phyloP scores from a whole-genome alignment of 306 rosid species.

The Glycine tomentella region DNA sequence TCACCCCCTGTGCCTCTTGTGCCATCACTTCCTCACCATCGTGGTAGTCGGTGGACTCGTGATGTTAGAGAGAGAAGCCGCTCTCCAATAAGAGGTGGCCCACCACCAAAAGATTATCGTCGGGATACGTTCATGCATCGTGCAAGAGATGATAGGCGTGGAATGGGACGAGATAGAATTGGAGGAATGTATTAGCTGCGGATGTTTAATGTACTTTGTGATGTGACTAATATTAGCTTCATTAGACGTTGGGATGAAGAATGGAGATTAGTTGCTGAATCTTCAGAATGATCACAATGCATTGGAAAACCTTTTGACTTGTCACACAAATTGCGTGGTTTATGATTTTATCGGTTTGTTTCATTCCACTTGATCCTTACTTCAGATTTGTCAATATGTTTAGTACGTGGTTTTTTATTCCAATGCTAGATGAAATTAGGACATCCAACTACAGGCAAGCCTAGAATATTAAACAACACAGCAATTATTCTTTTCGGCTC shows the following conservation, averaged over 20 bases:
- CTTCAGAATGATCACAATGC: neutral
- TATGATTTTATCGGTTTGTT: slow-evolving; percentile 21
- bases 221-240: slow-evolving; percentile 29
- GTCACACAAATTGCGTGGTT: slow-evolving; percentile 14
- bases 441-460: too few species aligned
- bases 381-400: slow-evolving; percentile 17
- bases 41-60: slow-evolving; percentile 65
- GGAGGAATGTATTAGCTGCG: slow-evolving; percentile 68
- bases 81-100: slow-evolving; percentile 74
- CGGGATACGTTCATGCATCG: slow-evolving; percentile 61
- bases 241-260: slow-evolving; percentile 24
- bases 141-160: slow-evolving; percentile 69
- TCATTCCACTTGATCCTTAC: neutral
- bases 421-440: too few species aligned
- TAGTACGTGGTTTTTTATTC: neutral
- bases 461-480: too few species aligned
- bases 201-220: slow-evolving; percentile 17
- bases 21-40: slow-evolving; percentile 60
- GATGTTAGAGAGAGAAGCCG: slow-evolving; percentile 82
- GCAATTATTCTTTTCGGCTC: too few species aligned
- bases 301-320: slow-evolving; percentile 13
- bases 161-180: slow-evolving; percentile 66
- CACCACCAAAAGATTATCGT: slow-evolving; percentile 68
- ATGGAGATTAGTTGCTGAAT: slow-evolving; percentile 39
- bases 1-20: slow-evolving; percentile 69